Evolutionary conservation across 2,329 filamentous ascomycete species (phyloP).

Genomic region (Cladosporium sphaerospermum): DNA sequence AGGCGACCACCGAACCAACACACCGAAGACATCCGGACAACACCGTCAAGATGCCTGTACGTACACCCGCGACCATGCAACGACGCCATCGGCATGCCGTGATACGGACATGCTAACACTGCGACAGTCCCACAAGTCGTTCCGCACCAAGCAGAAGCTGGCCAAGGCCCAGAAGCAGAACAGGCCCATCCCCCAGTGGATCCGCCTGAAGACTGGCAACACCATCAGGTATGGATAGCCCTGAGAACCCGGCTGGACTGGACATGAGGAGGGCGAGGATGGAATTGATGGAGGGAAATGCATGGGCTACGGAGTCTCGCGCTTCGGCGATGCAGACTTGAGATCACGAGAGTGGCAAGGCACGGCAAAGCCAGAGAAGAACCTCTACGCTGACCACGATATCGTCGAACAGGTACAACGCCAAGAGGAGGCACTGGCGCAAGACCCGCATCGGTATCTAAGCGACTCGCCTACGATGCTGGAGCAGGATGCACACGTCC

Average conservation of each 20-base stretch:
- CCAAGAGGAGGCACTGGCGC: constrained; percentile 99
- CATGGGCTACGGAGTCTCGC: background rate
- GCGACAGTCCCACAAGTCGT: constrained; percentile 93
- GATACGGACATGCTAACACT: constrained; percentile 8
- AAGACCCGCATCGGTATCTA: constrained; percentile 99
- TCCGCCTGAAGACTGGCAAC: constrained; percentile 95
- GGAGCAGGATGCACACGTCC: constrained; percentile 11
- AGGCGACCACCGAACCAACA: constrained; percentile 4
- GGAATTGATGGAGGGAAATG: background rate
- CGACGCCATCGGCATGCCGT: constrained; percentile 5
- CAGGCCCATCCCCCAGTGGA: constrained; percentile 99
- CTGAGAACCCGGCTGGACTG: background rate
- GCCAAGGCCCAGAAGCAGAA: constrained; percentile 99
- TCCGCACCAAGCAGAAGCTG: constrained; percentile 99
- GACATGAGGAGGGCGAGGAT: background rate
- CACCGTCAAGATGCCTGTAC: constrained; percentile 31
- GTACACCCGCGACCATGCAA: constrained; percentile 12
- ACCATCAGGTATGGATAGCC: constrained; percentile 82
- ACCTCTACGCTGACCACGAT: constrained; percentile 2
- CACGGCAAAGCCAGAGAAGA: background rate
- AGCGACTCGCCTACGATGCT: constrained; percentile 44
- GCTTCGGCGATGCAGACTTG: background rate
- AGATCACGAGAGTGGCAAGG: background rate
- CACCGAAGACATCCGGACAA: constrained; percentile 16
- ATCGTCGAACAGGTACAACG: constrained; percentile 75